Percentiles rank a stretch among this genome's conserved stretches.
Conservation (phyloP, 2,329 filamentous ascomycete genomes). For the Xenosphaeropsis pyriputrescens region DNA sequence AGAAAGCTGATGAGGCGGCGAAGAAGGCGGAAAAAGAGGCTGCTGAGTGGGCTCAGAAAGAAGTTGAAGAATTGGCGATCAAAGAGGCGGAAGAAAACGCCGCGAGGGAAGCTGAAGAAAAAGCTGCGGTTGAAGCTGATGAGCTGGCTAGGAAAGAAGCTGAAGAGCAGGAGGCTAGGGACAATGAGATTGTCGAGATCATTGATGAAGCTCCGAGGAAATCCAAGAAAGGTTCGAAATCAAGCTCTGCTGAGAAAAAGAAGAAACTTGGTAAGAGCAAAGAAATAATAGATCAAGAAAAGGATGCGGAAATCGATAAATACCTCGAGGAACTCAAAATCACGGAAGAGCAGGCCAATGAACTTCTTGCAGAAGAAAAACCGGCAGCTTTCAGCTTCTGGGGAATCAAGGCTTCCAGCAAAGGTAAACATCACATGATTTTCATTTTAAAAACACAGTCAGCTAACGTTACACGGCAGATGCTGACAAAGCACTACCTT, state of each 20-base stretch:
- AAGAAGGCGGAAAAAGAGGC: slow-evolving; percentile 23
- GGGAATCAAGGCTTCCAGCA: slow-evolving; percentile 30
- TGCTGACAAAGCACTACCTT: slow-evolving; percentile 33
- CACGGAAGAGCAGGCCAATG: slow-evolving; percentile 20
- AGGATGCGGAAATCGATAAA: slow-evolving; percentile 8
- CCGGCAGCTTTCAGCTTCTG: slow-evolving; percentile 37
- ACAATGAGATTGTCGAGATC: slow-evolving; percentile 23
- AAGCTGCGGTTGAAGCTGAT: slow-evolving; percentile 12
- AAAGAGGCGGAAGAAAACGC: slow-evolving; percentile 13
- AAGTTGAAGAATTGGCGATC: slow-evolving; percentile 14
- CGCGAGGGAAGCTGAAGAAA: slow-evolving; percentile 14
- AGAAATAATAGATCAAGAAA: slow-evolving; percentile 11
- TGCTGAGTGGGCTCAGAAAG: slow-evolving; percentile 9
- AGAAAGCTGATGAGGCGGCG: slow-evolving; percentile 28
- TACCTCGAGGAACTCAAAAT: slow-evolving; percentile 13
- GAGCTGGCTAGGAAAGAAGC: slow-evolving; percentile 21
- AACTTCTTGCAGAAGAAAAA: slow-evolving; percentile 9
- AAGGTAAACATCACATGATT: slow-evolving; percentile 6
- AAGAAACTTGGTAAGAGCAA: slow-evolving; percentile 16
- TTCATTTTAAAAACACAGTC: too few relatives aligned
- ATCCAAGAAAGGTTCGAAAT: slow-evolving; percentile 23
- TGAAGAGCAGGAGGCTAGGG: slow-evolving; percentile 20
- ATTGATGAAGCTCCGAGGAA: slow-evolving; percentile 20
- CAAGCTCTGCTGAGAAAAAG: slow-evolving; percentile 20
- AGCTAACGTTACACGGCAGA: too few relatives aligned